Percentiles rank a stretch among this genome's conserved stretches.
phyloP scores from a whole-genome alignment of 2,329 filamentous ascomycete genomes.

The Alternaria triticimaculans region DNA sequence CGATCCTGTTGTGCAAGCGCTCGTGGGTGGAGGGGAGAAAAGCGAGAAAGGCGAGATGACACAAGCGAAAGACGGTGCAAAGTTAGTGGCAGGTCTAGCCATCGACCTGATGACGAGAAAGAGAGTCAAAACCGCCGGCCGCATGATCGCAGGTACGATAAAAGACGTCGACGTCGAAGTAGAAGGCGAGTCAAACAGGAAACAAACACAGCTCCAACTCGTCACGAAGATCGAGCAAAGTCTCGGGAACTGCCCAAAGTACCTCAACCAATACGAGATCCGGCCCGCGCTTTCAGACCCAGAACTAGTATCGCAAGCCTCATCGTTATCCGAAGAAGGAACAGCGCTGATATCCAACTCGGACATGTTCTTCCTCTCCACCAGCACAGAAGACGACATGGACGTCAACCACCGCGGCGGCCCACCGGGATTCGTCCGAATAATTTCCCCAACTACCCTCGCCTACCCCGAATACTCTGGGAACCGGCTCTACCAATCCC shows the following conservation, averaged over 20 bases:
- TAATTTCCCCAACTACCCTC: slow-evolving; percentile 67
- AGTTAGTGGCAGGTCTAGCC: slow-evolving; percentile 67
- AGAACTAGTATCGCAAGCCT: slow-evolving; percentile 55
- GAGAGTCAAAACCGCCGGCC: slow-evolving; percentile 75
- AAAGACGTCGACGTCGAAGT: slow-evolving; percentile 41
- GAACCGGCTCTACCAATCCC: slow-evolving; percentile 81
- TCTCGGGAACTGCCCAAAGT: slow-evolving; percentile 85
- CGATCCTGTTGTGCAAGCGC: slow-evolving; percentile 73
- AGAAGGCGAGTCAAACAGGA: slow-evolving; percentile 21
- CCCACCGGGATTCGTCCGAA: slow-evolving; percentile 73
- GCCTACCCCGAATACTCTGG: slow-evolving; percentile 86
- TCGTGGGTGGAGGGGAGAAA: slow-evolving; percentile 59
- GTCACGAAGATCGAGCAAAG: slow-evolving; percentile 74
- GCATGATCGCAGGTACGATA: slow-evolving; percentile 69
- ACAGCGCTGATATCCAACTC: slow-evolving; percentile 66
- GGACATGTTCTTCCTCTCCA: slow-evolving; percentile 82
- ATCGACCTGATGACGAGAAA: slow-evolving; percentile 72
- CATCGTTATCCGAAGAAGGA: slow-evolving; percentile 61
- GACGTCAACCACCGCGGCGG: slow-evolving; percentile 86
- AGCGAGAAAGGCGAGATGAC: slow-evolving; percentile 56
- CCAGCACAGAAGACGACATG: slow-evolving; percentile 70
- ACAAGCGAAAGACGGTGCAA: slow-evolving; percentile 39
- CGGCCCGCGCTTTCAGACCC: slow-evolving; percentile 62
- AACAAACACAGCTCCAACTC: slow-evolving; percentile 59
- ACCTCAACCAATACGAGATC: slow-evolving; percentile 77